Conservation (phyloP, 192 early-diverging fungal genomes). For the Coemansia pectinata region DNA sequence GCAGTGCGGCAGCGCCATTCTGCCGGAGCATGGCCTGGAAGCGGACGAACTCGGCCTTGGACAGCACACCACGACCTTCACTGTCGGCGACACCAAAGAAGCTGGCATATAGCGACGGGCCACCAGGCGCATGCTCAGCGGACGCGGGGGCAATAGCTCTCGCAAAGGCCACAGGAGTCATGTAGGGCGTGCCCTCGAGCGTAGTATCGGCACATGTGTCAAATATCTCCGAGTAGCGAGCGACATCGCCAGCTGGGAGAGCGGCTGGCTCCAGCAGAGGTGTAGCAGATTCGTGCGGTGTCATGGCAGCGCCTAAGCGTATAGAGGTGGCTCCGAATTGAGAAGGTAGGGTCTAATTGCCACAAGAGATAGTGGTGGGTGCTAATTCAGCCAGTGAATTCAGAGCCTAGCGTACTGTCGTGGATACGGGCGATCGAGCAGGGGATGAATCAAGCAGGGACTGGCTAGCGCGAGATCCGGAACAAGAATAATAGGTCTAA, state of each 20-base stretch:
- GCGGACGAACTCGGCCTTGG: constrained; percentile 54
- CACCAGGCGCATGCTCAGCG: not conserved
- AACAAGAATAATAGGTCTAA: not conserved
- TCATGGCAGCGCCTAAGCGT: not conserved
- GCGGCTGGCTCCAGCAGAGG: not conserved
- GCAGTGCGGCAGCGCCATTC: constrained; percentile 56
- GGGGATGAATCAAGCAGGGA: not conserved
- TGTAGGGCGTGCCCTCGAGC: constrained; percentile 34
- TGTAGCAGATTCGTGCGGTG: not conserved
- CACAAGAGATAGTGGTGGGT: not conserved
- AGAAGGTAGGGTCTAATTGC: not conserved
- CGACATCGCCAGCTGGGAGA: constrained; percentile 33
- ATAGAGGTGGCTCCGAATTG: not conserved
- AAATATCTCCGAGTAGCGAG: constrained; percentile 46
- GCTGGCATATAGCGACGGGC: constrained; percentile 21
- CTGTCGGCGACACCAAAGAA: constrained; percentile 59
- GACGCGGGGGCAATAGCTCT: constrained; percentile 35
- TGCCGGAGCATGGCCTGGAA: constrained; percentile 56
- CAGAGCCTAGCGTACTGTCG: not conserved
- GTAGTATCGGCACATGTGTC: constrained; percentile 43
- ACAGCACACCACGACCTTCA: constrained; percentile 36
- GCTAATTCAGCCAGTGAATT: not conserved
- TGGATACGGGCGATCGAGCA: not conserved
- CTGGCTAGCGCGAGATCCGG: not conserved
- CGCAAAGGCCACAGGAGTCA: constrained; percentile 53